Evolutionary conservation across 805 yeast genomes (phyloP).

Genomic region (Candida dajiaensis): DNA sequence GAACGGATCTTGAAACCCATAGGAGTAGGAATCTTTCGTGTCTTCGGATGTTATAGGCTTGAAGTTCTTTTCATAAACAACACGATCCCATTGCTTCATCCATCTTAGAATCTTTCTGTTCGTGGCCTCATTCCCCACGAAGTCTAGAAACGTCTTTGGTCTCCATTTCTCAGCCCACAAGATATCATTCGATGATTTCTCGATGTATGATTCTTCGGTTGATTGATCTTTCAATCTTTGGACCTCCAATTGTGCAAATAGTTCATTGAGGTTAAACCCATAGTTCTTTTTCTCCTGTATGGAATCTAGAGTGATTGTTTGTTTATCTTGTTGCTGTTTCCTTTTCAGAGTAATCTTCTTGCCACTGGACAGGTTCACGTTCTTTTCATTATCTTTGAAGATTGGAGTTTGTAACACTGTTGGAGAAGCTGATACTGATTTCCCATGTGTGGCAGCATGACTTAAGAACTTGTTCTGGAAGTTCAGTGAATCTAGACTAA

Average conservation of each 20-base stretch:
- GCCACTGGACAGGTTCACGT: conserved; percentile 16
- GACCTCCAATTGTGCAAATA: conserved; percentile 28
- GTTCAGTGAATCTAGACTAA: conserved; percentile 15
- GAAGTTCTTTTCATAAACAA: conserved; percentile 44
- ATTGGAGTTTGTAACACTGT: not conserved
- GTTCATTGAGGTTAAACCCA: conserved; percentile 33
- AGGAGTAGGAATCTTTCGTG: not conserved
- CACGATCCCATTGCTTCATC: conserved; percentile 62
- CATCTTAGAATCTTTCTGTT: conserved; percentile 56
- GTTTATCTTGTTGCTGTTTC: not conserved
- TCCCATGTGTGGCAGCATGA: not conserved
- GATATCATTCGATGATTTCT: conserved; percentile 3
- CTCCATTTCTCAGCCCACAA: conserved; percentile 64
- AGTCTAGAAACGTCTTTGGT: conserved; percentile 56
- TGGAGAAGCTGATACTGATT: not conserved
- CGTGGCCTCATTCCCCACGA: conserved; percentile 62
- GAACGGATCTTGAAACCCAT: conserved; percentile 37
- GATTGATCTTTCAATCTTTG: conserved; percentile 14
- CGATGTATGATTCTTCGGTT: conserved; percentile 1
- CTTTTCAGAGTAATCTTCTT: conserved; percentile 12
- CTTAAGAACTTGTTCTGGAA: conserved; percentile 16
- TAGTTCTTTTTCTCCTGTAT: conserved; percentile 16
- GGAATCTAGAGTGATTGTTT: not conserved
- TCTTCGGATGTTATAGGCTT: conserved; percentile 20
- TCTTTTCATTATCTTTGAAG: conserved; percentile 6